These are phyloP conservation scores for Ogataea populi-albae DNA, from an alignment of 805 yeast species.

Conservation along the genomic window DNA sequence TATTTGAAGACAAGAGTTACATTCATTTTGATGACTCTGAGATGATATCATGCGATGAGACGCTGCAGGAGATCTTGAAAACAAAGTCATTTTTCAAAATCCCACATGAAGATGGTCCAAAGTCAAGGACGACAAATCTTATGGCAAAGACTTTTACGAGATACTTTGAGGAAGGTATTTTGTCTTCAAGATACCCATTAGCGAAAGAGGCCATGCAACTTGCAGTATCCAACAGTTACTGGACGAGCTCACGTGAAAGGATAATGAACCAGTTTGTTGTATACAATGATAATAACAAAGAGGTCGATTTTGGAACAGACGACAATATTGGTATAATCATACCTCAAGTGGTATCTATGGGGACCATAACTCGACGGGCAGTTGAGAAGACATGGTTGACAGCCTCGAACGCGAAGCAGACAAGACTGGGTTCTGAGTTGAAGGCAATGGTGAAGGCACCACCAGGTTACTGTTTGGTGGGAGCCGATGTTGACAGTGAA, in stretches of 20 bases:
- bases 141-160: constrained; percentile 73
- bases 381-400: constrained; percentile 98
- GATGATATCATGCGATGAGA: constrained; percentile 14
- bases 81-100: constrained; percentile 51
- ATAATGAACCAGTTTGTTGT: constrained; percentile 85
- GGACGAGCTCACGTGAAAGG: constrained; percentile 89
- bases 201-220: constrained; percentile 79
- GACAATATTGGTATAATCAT: constrained; percentile 63
- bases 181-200: constrained; percentile 66
- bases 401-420: constrained; percentile 87
- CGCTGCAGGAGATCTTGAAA: constrained; percentile 13
- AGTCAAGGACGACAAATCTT: constrained; percentile 67
- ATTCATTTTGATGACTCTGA: constrained; percentile 15
- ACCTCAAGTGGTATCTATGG: constrained; percentile 88
- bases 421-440: constrained; percentile 88
- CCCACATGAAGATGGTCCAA: constrained; percentile 86
- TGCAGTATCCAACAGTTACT: constrained; percentile 80
- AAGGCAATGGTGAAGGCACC: constrained; percentile 89
- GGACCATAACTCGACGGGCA: constrained; percentile 93
- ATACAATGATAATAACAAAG: constrained; percentile 36
- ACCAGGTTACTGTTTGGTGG: constrained; percentile 83
- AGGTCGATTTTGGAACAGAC: constrained; percentile 17
- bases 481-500: constrained; percentile 98
- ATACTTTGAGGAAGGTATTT: constrained; percentile 67
- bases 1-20: constrained; percentile 40